A percentile compares a stretch with the other conserved stretches of the same genome.
Evolutionary conservation across 495 filamentous ascomycete species (phyloP).

Genomic region (Neurospora sp.): DNA sequence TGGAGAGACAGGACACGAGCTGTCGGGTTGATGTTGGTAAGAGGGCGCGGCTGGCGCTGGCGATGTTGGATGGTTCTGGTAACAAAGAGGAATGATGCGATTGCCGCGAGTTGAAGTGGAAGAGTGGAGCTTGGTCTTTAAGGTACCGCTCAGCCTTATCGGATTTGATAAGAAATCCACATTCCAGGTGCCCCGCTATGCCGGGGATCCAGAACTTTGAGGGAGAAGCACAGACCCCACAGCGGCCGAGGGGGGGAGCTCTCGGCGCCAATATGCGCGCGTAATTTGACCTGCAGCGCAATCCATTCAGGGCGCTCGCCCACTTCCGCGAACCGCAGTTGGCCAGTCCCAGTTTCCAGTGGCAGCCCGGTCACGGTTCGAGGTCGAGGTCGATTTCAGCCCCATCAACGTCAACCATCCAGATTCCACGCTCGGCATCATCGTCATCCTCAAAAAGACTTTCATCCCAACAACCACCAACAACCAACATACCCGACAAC

Average conservation of each 20-base stretch:
- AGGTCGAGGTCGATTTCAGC: not conserved
- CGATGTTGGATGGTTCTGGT: not conserved
- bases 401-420: not conserved
- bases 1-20: not conserved
- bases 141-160: not conserved
- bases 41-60: not conserved
- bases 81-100: not conserved
- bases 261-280: not conserved
- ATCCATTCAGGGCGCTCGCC: not conserved
- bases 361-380: not conserved
- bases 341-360: not conserved
- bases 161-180: not conserved
- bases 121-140: not conserved
- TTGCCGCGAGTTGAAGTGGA: not conserved
- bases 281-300: not conserved
- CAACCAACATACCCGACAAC: not conserved
- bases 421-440: not conserved
- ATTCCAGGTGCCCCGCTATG: not conserved
- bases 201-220: not conserved
- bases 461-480: not conserved
- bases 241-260: not conserved
- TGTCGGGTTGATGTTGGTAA: not conserved
- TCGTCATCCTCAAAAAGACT: not conserved
- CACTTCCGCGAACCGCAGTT: not conserved
- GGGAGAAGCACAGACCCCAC: not conserved